Evolutionary conservation across 1,139 yeast genomes (phyloP).

Genomic region (Candida sp.): DNA sequence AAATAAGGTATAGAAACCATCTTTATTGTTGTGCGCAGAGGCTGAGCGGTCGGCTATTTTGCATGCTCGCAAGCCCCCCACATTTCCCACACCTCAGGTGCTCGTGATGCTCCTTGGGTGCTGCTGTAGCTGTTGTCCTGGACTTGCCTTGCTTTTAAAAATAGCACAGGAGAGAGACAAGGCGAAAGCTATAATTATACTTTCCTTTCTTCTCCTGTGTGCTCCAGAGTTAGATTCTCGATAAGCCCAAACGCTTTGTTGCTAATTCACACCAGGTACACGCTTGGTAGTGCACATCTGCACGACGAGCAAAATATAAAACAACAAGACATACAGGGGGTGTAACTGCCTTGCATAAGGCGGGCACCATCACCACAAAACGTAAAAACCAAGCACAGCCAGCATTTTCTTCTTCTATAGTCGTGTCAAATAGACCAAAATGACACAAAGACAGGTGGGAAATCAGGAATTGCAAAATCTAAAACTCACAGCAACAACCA

Average conservation of each 20-base stretch:
- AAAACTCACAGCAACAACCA: too few species aligned
- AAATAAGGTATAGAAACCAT: too few species aligned
- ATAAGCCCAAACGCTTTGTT: background rate
- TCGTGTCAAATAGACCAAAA: background rate
- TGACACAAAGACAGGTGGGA: background rate
- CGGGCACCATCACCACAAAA: slow-evolving; percentile 1
- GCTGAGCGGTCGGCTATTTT: too few species aligned
- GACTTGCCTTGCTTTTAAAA: background rate
- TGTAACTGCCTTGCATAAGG: background rate
- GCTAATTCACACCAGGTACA: background rate
- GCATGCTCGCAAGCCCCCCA: too few species aligned
- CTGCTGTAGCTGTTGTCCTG: background rate
- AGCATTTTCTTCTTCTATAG: background rate
- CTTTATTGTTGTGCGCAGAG: too few species aligned
- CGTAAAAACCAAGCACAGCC: background rate
- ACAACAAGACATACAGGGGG: too few species aligned
- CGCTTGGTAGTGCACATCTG: background rate
- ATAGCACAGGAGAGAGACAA: background rate
- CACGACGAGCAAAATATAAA: background rate
- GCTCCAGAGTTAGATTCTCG: background rate
- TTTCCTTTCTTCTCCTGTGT: background rate
- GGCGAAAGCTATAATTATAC: background rate
- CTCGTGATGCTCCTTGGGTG: too few species aligned
- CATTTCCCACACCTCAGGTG: too few species aligned
- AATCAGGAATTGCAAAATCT: too few species aligned